These are phyloP conservation scores for Bryoerythrophyllum caledonicum DNA, from an alignment of 225 moss, liverwort and hornwort species.

Conservation along the genomic window DNA sequence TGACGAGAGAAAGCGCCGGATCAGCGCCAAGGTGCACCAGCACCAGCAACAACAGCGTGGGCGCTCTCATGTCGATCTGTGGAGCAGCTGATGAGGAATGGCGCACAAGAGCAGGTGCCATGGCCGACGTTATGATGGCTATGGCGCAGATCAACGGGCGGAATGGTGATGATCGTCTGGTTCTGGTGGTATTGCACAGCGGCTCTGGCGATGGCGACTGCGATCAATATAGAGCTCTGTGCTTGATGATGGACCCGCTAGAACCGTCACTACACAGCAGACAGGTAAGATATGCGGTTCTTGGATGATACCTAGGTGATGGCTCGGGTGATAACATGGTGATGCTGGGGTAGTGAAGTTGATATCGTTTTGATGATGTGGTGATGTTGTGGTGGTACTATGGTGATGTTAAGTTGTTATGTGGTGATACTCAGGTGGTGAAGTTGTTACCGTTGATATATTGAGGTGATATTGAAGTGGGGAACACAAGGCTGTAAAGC, in stretches of 20 bases:
- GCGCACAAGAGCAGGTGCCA: slow-evolving; percentile 18
- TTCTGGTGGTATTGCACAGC: background rate
- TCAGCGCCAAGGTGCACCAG: background rate
- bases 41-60: background rate
- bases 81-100: background rate
- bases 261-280: background rate
- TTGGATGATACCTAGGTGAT: too few species aligned
- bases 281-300: too few species aligned
- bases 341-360: too few species aligned
- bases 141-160: background rate
- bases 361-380: too few species aligned
- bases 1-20: slow-evolving; percentile 20
- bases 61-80: background rate
- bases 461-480: too few species aligned
- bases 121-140: background rate
- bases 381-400: too few species aligned
- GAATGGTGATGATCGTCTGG: background rate
- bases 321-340: too few species aligned
- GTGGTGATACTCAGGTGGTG: too few species aligned
- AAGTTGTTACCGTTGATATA: too few species aligned
- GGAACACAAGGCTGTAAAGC: too few species aligned
- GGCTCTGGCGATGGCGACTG: slow-evolving; percentile 9
- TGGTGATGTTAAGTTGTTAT: too few species aligned
- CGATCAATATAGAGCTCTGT: background rate
- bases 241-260: background rate